Base-by-base conservation (phyloP, 2,329 filamentous ascomycete genomes). In the Ophiocordyceps robertsii region DNA sequence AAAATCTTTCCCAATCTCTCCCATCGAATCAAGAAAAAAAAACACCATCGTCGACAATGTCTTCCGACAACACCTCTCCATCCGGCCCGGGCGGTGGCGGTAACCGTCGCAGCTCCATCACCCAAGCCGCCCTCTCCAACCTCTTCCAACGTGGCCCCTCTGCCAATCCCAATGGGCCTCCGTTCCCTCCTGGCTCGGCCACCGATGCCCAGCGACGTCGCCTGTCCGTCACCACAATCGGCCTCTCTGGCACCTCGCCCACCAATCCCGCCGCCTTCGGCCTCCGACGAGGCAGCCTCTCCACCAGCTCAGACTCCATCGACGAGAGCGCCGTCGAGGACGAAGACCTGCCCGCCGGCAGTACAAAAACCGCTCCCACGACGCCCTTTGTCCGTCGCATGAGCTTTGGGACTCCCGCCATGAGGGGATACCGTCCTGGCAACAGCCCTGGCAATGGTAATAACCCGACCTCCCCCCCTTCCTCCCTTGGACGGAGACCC, bases 331-430 rank as follows among this genome's bases (percentile, higher is more conserved):
- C 82, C 39, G 73, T 83, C 46, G 81, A 86, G 47, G 84, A 89
- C 46, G 76, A 80, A 36, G 76, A 80, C 19, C 65, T 68, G 42
- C 62, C 68, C 33, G 60, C 67, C n/a, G 59, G 63, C 41, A 61
- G 63, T 44, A 58, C 67, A 33, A 74, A 70, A 55, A 75, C 73
- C 51, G 71, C 73, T 14, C 80, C 85, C 30, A 73, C 69, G 42
- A 84, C 83, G 12, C 85, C 88, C 30, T 90, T 89, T 57, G 76
- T 76, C 46, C 82, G 89, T 52, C 83, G 89, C 45, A 80, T 95
- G 69, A 95, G 89, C 64, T 93, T 95, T 56, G 89, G 90, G 47
- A 82, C 83, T 47, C 78, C 87, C 60, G 81, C 80, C 62, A 75
- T 84, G 53, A 81, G 80, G 52, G 67, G 67, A 48, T 65, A 58